A percentile compares a stretch with the other conserved stretches of the same genome.
phyloP scores from a whole-genome alignment of 176 grass and related monocot genomes.

The Aegilops sharonensis region DNA sequence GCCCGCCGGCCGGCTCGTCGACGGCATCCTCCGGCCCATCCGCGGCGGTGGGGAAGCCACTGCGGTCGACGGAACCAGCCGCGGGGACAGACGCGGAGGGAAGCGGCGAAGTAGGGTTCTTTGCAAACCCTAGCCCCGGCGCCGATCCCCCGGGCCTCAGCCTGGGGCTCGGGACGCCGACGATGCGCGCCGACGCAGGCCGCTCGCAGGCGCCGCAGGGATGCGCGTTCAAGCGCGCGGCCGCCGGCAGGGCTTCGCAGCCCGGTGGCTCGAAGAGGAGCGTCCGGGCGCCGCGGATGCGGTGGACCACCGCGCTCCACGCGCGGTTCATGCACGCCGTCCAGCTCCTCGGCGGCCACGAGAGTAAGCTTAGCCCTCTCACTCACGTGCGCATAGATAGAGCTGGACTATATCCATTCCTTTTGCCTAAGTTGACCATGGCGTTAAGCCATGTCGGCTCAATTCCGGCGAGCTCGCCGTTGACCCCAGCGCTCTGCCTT shows the following conservation, averaged over 20 bases:
- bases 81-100: constrained; percentile 19
- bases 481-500: not conserved
- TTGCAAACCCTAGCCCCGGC: constrained; percentile 47
- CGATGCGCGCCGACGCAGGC: not conserved
- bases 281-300: constrained; percentile 84
- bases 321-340: constrained; percentile 92
- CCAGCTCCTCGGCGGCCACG: constrained; percentile 95
- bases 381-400: not conserved
- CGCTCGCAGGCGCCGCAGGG: constrained; percentile 38
- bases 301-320: constrained; percentile 91
- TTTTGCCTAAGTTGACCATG: not conserved
- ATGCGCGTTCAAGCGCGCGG: constrained; percentile 63
- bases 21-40: not conserved
- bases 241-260: not conserved
- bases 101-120: constrained; percentile 40
- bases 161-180: constrained; percentile 38
- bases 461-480: constrained; percentile 27
- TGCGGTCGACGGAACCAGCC: constrained; percentile 13
- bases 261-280: constrained; percentile 57
- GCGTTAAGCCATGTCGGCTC: not conserved
- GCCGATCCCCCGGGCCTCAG: constrained; percentile 41
- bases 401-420: not conserved
- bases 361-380: constrained; percentile 53
- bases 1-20: constrained; percentile 45
- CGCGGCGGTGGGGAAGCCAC: constrained; percentile 3